Conservation (phyloP, 2,329 filamentous ascomycete species). For the Xylariaceae sp. region DNA sequence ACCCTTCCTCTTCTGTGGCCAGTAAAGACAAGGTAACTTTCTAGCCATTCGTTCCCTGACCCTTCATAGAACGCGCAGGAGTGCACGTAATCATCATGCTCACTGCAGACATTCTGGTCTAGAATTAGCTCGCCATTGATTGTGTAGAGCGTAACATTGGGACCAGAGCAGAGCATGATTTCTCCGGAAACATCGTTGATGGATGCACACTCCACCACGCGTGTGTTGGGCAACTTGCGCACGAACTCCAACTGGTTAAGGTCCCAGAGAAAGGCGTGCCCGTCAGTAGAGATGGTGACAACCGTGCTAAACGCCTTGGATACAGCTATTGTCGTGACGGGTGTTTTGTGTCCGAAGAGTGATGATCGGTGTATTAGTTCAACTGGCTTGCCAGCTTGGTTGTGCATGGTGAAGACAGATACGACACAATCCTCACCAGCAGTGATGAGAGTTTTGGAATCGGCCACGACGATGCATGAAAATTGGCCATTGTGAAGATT, state of each 20-base stretch:
- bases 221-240: constrained; percentile 59
- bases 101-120: constrained; percentile 70
- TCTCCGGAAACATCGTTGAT: constrained; percentile 92
- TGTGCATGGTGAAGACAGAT: constrained; percentile 71
- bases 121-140: constrained; percentile 81
- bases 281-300: constrained; percentile 75
- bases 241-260: constrained; percentile 86
- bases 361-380: constrained; percentile 75
- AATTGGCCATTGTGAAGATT: constrained; percentile 90
- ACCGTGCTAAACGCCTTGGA: constrained; percentile 86
- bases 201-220: constrained; percentile 63
- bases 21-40: constrained; percentile 80
- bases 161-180: constrained; percentile 76
- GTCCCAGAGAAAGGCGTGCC: constrained; percentile 86
- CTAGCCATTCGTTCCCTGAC: constrained; percentile 82
- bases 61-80: constrained; percentile 93
- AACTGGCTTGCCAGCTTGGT: constrained; percentile 59
- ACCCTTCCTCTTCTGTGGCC: constrained; percentile 80
- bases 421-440: constrained; percentile 90
- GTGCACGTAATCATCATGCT: constrained; percentile 68
- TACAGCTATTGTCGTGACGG: constrained; percentile 75
- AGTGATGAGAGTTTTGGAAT: constrained; percentile 85
- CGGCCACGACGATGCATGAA: constrained; percentile 75
- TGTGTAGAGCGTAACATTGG: constrained; percentile 71
- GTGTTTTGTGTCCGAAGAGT: constrained; percentile 83